Conservation (phyloP, 805 yeast species). For the Blastobotrys parvus region DNA sequence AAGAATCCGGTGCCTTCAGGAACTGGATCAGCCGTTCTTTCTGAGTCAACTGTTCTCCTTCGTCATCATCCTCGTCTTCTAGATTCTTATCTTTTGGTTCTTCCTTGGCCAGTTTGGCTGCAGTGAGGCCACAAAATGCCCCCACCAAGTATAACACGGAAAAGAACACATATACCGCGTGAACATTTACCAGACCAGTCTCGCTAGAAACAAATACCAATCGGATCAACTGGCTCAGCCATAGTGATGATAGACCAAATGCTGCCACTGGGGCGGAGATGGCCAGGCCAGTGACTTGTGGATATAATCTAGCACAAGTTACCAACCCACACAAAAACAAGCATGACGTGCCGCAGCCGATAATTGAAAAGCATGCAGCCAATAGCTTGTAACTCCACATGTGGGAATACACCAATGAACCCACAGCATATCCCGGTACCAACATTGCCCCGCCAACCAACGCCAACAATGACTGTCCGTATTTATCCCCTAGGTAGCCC, state of each 20-base stretch:
- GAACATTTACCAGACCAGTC: constrained; percentile 14
- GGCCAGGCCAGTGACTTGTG: constrained; percentile 65
- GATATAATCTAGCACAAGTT: constrained; percentile 85
- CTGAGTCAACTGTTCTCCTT: not conserved
- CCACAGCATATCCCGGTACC: constrained; percentile 57
- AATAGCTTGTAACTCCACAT: constrained; percentile 14
- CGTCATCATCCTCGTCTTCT: not conserved
- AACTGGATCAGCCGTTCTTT: constrained; percentile 19
- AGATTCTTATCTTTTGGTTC: constrained; percentile 20
- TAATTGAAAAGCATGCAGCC: constrained; percentile 22
- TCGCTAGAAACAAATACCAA: constrained; percentile 28
- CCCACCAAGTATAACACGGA: constrained; percentile 18
- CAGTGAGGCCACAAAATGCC: constrained; percentile 20
- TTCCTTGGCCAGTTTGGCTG: constrained; percentile 28
- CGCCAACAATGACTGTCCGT: constrained; percentile 70
- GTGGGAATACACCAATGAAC: constrained; percentile 31
- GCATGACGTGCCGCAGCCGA: constrained; percentile 34
- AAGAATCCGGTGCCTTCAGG: constrained; percentile 50
- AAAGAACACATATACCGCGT: constrained; percentile 14
- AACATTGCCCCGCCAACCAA: constrained; percentile 51
- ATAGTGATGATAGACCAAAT: constrained; percentile 73
- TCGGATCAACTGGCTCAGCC: constrained; percentile 55
- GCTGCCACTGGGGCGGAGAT: constrained; percentile 84
- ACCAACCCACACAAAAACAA: constrained; percentile 29
- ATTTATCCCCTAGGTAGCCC: constrained; percentile 78